Percentiles rank a stretch among this genome's conserved stretches.
Conservation (phyloP, 2,329 filamentous ascomycete species). For the Microthyrium microscopicum region DNA sequence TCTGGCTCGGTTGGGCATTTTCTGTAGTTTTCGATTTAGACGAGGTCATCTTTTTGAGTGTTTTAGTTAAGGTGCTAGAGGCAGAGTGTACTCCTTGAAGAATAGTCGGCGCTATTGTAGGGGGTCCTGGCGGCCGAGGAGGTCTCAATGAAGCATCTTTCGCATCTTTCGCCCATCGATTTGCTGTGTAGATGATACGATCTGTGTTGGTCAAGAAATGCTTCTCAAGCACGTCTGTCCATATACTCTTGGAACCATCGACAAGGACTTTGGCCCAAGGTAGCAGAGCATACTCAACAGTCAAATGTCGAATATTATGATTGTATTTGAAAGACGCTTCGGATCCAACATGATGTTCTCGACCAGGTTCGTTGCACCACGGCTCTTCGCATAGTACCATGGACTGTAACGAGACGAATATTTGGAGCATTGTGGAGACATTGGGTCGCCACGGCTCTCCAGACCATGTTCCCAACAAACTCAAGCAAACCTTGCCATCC, state of each 20-base stretch:
- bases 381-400: slow-evolving; percentile 40
- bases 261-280: slow-evolving; percentile 15
- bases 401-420: slow-evolving; percentile 39
- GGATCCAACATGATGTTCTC: not conserved
- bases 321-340: slow-evolving; percentile 13
- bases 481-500: slow-evolving; percentile 34
- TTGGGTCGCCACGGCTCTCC: slow-evolving; percentile 26
- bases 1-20: too few species aligned
- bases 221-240: slow-evolving; percentile 13
- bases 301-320: slow-evolving; percentile 12
- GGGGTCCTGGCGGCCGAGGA: too few species aligned
- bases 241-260: slow-evolving; percentile 8
- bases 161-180: not conserved
- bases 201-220: slow-evolving; percentile 16
- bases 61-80: too few species aligned
- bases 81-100: too few species aligned
- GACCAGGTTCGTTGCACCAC: slow-evolving; percentile 35
- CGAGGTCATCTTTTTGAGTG: too few species aligned
- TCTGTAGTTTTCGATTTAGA: too few species aligned
- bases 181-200: slow-evolving; percentile 13
- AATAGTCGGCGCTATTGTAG: too few species aligned
- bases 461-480: slow-evolving; percentile 32
- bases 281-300: slow-evolving; percentile 18
- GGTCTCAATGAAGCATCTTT: too few species aligned
- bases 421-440: slow-evolving; percentile 33